Evolutionary conservation across 345 rosid genomes (phyloP), one percentile per base, ranked within the genome.

Genomic region (Citropsis articulata): DNA sequence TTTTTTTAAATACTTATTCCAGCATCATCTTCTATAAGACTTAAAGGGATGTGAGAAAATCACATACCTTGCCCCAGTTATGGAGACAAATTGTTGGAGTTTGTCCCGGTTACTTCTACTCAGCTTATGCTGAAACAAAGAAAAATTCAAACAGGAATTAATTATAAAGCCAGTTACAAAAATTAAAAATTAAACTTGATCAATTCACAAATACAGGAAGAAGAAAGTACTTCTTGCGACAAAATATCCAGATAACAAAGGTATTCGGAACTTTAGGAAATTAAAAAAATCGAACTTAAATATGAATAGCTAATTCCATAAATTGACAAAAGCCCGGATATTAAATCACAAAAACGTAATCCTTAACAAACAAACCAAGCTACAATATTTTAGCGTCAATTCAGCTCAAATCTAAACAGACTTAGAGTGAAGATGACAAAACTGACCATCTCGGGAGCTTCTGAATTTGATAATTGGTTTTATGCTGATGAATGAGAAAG

Each of bases 71-170:
- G 95, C 89, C 76, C 98, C 98, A 9, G 98, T 95, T 70, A 95
- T 92, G 3, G 87, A 80, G 80, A 92, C 85, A 84, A 95, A 93
- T 89, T 95, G 98, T 85, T 91, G 97, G 80, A 95, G 84, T 80
- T 93, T 95, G 79, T 95, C 98, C 3, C 98, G 97, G 85, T 92
- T 84, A 76, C 89, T 88, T 87, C 97, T 92, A 63, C 84, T 88
- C 84, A 93, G 75, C 86, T 95, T 95, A 84, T 95, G 89, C 98
- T 92, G 87, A 48, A 81, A 75, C 66, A 73, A 57, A 35, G 25
- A 53, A 45, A 72, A 80, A 35, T 25, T 36, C 33, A 59, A 25
- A 48, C 55, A 38, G 19, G 22, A 53, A 42, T 42, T 13, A 27
- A 45, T 69, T 5, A 6, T 1, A 38, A 62, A 38, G 30, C 60